Conservation (phyloP, 2,329 filamentous ascomycete species). For the Coniochaeta pulveracea region DNA sequence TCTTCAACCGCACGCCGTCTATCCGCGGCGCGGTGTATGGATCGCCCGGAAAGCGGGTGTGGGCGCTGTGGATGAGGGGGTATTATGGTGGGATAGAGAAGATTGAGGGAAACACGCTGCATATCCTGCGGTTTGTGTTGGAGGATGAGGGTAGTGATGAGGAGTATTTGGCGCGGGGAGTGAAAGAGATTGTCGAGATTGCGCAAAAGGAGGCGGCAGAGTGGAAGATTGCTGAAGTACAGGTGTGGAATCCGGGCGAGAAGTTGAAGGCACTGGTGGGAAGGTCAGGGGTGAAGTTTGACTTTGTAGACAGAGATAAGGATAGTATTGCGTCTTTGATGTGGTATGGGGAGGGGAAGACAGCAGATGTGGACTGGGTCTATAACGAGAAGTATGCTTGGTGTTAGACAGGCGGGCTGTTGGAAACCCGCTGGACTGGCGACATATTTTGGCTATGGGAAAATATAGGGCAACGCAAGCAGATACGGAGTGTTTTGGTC, state of each 20-base stretch:
- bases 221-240: slow-evolving; percentile 60
- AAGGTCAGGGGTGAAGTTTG: slow-evolving; percentile 33
- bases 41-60: slow-evolving; percentile 44
- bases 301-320: slow-evolving; percentile 43
- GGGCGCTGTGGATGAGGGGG: slow-evolving; percentile 61
- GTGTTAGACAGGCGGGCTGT: slow-evolving; percentile 44
- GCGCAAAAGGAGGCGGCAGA: slow-evolving; percentile 60
- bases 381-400: slow-evolving; percentile 69
- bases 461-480: too few species aligned
- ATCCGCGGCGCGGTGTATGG: slow-evolving; percentile 61
- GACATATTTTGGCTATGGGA: background rate
- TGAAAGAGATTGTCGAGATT: slow-evolving; percentile 52
- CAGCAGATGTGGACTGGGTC: slow-evolving; percentile 54
- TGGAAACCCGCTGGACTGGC: background rate
- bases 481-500: too few species aligned
- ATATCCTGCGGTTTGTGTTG: slow-evolving; percentile 58
- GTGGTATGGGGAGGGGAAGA: slow-evolving; percentile 51
- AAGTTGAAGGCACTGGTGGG: slow-evolving; percentile 35
- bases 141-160: slow-evolving; percentile 37
- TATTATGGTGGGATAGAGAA: slow-evolving; percentile 46
- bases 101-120: slow-evolving; percentile 52
- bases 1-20: slow-evolving; percentile 44
- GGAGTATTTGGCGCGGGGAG: slow-evolving; percentile 34
- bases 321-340: slow-evolving; percentile 61
- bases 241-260: slow-evolving; percentile 73